Evolutionary conservation across 2,329 filamentous ascomycete genomes (phyloP).

Genomic region (Boeremia lycopersici): DNA sequence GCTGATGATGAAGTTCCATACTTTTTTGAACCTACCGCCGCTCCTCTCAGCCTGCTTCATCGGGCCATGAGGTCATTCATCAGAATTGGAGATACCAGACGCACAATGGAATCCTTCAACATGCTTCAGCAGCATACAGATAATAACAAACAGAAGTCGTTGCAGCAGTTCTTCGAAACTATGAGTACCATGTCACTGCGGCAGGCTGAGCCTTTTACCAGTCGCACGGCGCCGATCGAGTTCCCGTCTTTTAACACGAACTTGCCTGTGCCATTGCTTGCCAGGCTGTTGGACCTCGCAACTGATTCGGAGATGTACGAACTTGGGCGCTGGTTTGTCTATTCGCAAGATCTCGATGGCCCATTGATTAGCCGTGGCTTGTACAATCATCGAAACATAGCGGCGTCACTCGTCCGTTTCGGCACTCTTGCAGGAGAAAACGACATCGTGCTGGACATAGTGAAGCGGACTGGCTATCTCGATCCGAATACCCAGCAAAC

Average conservation of each 20-base stretch:
- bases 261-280: conserved; percentile 56
- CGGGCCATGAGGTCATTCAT: conserved; percentile 50
- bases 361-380: conserved; percentile 55
- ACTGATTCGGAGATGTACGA: conserved; percentile 54
- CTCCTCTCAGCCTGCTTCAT: conserved; percentile 52
- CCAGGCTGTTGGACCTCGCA: conserved; percentile 57
- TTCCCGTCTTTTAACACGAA: conserved; percentile 54
- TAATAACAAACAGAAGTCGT: conserved; percentile 50
- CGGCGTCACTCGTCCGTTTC: conserved; percentile 61
- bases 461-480: conserved; percentile 30
- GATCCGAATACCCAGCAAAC: conserved; percentile 27
- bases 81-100: conserved; percentile 45
- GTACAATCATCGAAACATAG: conserved; percentile 56
- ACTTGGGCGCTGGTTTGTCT: conserved; percentile 61
- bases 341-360: conserved; percentile 59
- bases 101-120: conserved; percentile 47
- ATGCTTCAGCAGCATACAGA: conserved; percentile 51
- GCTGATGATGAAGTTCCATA: conserved; percentile 41
- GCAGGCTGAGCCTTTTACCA: conserved; percentile 35
- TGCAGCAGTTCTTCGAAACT: conserved; percentile 50
- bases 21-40: conserved; percentile 53
- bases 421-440: conserved; percentile 58
- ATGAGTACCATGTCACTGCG: conserved; percentile 28
- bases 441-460: conserved; percentile 40
- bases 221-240: conserved; percentile 43